Conservation (phyloP, 352 stramenopile genomes). For the Phytophthora quininea region DNA sequence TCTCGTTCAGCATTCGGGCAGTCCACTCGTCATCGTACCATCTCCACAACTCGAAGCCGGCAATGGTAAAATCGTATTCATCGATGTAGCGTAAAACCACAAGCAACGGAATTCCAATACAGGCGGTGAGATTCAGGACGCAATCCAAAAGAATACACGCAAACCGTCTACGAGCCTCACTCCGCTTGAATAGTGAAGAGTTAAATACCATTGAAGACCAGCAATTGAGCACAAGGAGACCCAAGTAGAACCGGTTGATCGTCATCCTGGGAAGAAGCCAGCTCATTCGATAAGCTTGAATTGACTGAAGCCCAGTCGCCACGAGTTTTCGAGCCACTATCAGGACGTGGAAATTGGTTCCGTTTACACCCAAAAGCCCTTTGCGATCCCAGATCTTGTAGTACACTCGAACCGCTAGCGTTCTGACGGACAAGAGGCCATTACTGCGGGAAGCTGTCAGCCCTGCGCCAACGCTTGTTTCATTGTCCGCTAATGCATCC, state of each 20-base stretch:
- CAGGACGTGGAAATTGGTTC: conserved; percentile 25
- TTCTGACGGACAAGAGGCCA: neutral
- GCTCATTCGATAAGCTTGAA: conserved; percentile 24
- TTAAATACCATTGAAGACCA: conserved; percentile 10
- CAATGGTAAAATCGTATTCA: conserved; percentile 19
- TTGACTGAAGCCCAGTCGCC: conserved; percentile 6
- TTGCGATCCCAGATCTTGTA: neutral
- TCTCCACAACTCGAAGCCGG: conserved; percentile 20
- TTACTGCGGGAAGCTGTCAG: neutral
- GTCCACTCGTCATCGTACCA: conserved; percentile 43
- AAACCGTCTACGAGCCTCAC: conserved; percentile 30
- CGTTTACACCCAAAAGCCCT: conserved; percentile 23
- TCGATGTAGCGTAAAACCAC: conserved; percentile 26
- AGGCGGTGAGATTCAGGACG: conserved; percentile 37
- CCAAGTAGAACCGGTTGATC: conserved; percentile 20
- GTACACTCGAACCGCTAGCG: neutral
- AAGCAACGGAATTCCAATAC: conserved; percentile 27
- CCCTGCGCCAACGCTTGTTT: neutral
- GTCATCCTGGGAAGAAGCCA: neutral
- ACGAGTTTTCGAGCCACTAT: conserved; percentile 13
- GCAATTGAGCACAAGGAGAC: conserved; percentile 23
- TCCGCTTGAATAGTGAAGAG: conserved; percentile 10
- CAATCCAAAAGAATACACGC: conserved; percentile 35
- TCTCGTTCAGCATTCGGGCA: conserved; percentile 24
- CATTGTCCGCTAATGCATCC: neutral